Evolutionary conservation across 2,329 filamentous ascomycete species (phyloP).

Genomic region (Ascochyta rabiei): DNA sequence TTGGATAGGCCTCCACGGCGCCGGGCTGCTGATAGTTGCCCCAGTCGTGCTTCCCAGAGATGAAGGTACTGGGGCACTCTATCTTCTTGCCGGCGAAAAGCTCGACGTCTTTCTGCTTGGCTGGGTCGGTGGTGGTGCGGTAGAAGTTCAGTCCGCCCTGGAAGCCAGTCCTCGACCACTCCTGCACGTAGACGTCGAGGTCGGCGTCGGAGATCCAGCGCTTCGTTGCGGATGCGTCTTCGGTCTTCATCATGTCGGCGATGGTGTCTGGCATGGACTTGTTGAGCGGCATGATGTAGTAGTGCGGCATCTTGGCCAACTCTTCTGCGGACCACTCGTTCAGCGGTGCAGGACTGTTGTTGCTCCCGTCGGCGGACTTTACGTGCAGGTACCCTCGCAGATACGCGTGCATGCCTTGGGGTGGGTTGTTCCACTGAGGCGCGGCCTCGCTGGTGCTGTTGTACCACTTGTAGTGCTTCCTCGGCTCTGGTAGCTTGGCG

Average conservation of each 20-base stretch:
- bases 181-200: conserved; percentile 64
- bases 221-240: conserved; percentile 55
- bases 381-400: conserved; percentile 71
- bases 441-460: conserved; percentile 60
- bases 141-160: conserved; percentile 73
- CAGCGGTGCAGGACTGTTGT: conserved; percentile 62
- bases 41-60: conserved; percentile 70
- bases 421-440: conserved; percentile 54
- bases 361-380: conserved; percentile 67
- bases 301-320: conserved; percentile 66
- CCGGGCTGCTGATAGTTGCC: conserved; percentile 71
- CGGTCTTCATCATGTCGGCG: conserved; percentile 58
- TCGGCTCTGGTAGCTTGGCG: conserved; percentile 59
- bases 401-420: conserved; percentile 63
- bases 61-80: conserved; percentile 65
- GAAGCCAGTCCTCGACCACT: conserved; percentile 68
- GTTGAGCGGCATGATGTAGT: conserved; percentile 69
- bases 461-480: conserved; percentile 75
- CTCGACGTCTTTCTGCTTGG: conserved; percentile 58
- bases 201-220: conserved; percentile 65
- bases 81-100: conserved; percentile 67
- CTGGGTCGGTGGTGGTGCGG: conserved; percentile 61
- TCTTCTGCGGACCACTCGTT: conserved; percentile 62
- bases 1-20: conserved; percentile 63
- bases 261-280: conserved; percentile 66